phyloP scores from a whole-genome alignment of 2,329 filamentous ascomycete genomes.

The Hymenoscyphus infarciens region DNA sequence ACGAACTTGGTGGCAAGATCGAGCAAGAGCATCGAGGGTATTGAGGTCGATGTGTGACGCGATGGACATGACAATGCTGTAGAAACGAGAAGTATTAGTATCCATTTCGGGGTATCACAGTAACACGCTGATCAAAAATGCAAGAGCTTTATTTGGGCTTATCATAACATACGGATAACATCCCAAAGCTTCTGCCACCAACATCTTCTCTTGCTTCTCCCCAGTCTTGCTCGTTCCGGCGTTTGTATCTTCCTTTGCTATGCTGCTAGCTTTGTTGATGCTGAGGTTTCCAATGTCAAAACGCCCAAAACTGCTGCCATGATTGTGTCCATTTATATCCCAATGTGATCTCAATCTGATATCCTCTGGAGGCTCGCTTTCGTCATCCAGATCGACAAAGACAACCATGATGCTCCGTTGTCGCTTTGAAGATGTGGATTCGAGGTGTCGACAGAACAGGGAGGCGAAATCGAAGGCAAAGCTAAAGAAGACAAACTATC shows the following conservation, averaged over 20 bases:
- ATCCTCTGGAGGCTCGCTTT: slow-evolving; percentile 30
- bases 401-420: slow-evolving; percentile 29
- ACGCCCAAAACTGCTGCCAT: slow-evolving; percentile 15
- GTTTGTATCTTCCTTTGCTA: slow-evolving; percentile 5
- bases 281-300: slow-evolving; percentile 14
- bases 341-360: slow-evolving; percentile 16
- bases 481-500: slow-evolving; percentile 1
- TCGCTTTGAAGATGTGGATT: slow-evolving; percentile 6
- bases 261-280: slow-evolving; percentile 9
- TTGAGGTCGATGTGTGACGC: slow-evolving; percentile 80
- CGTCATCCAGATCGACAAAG: slow-evolving; percentile 35
- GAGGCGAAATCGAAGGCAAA: background rate
- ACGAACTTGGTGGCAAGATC: slow-evolving; percentile 76
- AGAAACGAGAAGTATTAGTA: slow-evolving; percentile 9
- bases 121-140: slow-evolving; percentile 6
- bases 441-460: slow-evolving; percentile 2
- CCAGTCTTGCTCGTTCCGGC: slow-evolving; percentile 14
- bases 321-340: slow-evolving; percentile 12
- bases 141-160: slow-evolving; percentile 6
- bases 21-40: slow-evolving; percentile 77
- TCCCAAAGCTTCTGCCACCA: slow-evolving; percentile 58
- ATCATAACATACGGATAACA: slow-evolving; percentile 60
- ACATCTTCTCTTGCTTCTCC: slow-evolving; percentile 50
- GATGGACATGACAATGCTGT: slow-evolving; percentile 72
- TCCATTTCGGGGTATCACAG: background rate